Conservation (phyloP, 495 filamentous ascomycete genomes). For the Lasiosphaeris hirsuta region DNA sequence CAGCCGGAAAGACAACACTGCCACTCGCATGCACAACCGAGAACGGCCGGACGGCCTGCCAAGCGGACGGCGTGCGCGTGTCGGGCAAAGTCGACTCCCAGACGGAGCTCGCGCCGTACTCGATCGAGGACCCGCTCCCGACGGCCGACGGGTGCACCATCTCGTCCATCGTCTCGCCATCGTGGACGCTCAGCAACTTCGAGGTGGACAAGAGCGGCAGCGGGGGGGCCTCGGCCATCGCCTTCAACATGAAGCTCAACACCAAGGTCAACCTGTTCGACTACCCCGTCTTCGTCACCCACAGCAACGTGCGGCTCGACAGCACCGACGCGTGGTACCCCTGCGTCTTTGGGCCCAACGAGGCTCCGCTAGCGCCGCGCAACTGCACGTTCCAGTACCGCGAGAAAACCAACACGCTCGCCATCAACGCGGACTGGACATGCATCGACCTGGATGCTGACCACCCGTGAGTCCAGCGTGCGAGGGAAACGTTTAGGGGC, state of each 20-base stretch:
- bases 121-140: conserved; percentile 26
- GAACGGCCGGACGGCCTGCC: conserved; percentile 10
- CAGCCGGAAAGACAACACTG: conserved; percentile 8
- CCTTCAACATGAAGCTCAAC: conserved; percentile 28
- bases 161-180: conserved; percentile 25
- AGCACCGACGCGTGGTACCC: conserved; percentile 19
- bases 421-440: conserved; percentile 23
- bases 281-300: conserved; percentile 13
- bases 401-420: conserved; percentile 6
- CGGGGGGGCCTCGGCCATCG: conserved; percentile 8
- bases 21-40: conserved; percentile 9
- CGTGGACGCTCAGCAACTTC: conserved; percentile 24
- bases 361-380: conserved; percentile 18
- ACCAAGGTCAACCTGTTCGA: conserved; percentile 18
- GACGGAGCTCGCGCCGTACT: conserved; percentile 20
- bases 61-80: conserved; percentile 11
- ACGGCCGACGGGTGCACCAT: conserved; percentile 27
- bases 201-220: conserved; percentile 13
- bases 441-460: conserved; percentile 26
- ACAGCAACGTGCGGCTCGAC: conserved; percentile 9
- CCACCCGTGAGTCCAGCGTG: conserved; percentile 22
- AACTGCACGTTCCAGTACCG: conserved; percentile 21
- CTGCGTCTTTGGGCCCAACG: conserved; percentile 19
- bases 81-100: conserved; percentile 15
- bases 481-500: neutral